Percentiles rank a stretch among this genome's conserved stretches.
phyloP scores from a whole-genome alignment of 257 asterid genomes.

The Solanum gracilifrons region DNA sequence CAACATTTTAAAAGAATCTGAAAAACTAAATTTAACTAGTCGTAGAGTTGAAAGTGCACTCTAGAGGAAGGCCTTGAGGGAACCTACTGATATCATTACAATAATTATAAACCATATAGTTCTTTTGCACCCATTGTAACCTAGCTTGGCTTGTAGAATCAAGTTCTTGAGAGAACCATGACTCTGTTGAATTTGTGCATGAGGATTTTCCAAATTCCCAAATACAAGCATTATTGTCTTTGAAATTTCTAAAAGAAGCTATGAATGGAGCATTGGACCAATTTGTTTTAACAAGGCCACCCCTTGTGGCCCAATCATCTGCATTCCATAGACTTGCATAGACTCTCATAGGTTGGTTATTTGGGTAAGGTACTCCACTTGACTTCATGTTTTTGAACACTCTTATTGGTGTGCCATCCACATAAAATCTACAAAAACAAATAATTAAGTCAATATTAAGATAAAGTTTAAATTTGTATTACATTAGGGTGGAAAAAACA shows the following conservation, averaged over 20 bases:
- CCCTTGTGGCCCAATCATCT: slow-evolving; percentile 74
- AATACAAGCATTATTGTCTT: slow-evolving; percentile 36
- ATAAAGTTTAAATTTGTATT: neutral
- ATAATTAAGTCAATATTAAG: neutral
- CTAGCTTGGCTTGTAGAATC: slow-evolving; percentile 27
- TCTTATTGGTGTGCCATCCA: slow-evolving; percentile 53
- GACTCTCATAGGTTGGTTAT: slow-evolving; percentile 60
- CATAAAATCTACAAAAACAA: slow-evolving; percentile 30
- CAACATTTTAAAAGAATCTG: neutral
- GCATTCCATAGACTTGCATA: slow-evolving; percentile 77
- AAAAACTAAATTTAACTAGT: neutral
- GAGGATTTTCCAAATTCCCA: slow-evolving; percentile 25
- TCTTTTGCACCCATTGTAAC: slow-evolving; percentile 43
- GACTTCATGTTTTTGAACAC: slow-evolving; percentile 54
- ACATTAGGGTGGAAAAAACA: neutral
- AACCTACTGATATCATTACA: slow-evolving; percentile 64
- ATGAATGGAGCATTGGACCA: slow-evolving; percentile 70
- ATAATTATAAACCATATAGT: slow-evolving; percentile 62
- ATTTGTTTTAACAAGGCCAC: slow-evolving; percentile 51
- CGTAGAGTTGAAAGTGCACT: slow-evolving; percentile 14
- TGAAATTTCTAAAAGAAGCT: slow-evolving; percentile 50
- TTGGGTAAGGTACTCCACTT: slow-evolving; percentile 42
- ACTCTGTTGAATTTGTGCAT: slow-evolving; percentile 17
- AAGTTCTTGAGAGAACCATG: slow-evolving; percentile 31
- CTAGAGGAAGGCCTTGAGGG: slow-evolving; percentile 48